These are phyloP conservation scores for Globisporangium uncinulatum DNA, from an alignment of 352 stramenopile genomes.

Conservation along the genomic window DNA sequence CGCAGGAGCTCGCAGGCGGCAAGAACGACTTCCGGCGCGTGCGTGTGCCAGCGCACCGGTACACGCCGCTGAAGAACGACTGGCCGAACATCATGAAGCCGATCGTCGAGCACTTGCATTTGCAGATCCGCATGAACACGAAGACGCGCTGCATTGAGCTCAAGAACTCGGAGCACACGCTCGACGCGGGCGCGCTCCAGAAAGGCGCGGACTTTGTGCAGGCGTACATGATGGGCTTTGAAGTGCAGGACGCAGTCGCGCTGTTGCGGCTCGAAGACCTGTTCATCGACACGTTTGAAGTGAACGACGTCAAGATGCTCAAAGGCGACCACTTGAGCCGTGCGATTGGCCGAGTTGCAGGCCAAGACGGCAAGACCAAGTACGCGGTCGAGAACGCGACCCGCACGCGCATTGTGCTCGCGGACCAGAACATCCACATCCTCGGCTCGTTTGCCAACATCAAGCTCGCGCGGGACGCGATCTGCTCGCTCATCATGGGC, in stretches of 20 bases:
- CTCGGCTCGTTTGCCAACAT: slow-evolving; percentile 98
- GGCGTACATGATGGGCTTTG: slow-evolving; percentile 99
- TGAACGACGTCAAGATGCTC: slow-evolving; percentile 97
- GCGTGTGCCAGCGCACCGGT: slow-evolving; percentile 94
- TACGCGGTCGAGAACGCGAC: slow-evolving; percentile 99
- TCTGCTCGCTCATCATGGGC: slow-evolving; percentile 93
- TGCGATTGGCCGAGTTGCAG: slow-evolving; percentile 97
- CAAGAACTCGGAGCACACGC: slow-evolving; percentile 92
- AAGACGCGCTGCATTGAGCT: slow-evolving; percentile 98
- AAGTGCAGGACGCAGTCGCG: slow-evolving; percentile 96
- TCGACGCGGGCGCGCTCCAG: slow-evolving; percentile 93
- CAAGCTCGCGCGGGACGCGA: slow-evolving; percentile 92
- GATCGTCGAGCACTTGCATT: slow-evolving; percentile 98
- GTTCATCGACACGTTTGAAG: slow-evolving; percentile 98
- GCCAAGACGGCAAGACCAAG: slow-evolving; percentile 99
- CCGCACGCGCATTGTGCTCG: slow-evolving; percentile 97
- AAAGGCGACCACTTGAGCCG: slow-evolving; percentile 98
- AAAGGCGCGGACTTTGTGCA: slow-evolving; percentile 97
- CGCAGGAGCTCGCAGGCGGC: slow-evolving; percentile 68
- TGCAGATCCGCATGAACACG: slow-evolving; percentile 98
- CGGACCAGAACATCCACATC: slow-evolving; percentile 98
- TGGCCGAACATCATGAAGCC: slow-evolving; percentile 99
- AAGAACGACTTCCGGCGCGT: slow-evolving; percentile 96
- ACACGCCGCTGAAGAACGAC: slow-evolving; percentile 98
- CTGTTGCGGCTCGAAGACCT: slow-evolving; percentile 98